These are phyloP conservation scores for Phytophthora constricta DNA, from an alignment of 352 stramenopile genomes.

Conservation along the genomic window DNA sequence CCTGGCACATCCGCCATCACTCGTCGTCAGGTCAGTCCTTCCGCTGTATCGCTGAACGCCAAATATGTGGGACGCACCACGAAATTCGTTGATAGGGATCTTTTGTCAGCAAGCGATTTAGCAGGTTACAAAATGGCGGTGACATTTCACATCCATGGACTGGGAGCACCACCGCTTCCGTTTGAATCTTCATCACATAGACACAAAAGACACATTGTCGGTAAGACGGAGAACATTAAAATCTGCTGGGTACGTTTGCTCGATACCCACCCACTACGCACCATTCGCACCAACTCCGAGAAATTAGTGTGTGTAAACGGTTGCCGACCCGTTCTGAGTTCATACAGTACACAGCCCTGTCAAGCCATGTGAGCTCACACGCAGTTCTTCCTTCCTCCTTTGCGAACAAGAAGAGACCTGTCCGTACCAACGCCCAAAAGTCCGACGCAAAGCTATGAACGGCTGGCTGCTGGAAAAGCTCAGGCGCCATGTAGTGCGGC, in stretches of 20 bases:
- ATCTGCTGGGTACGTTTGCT: not conserved
- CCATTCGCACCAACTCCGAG: constrained; percentile 70
- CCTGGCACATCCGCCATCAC: constrained; percentile 36
- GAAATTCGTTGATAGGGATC: constrained; percentile 76
- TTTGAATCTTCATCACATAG: constrained; percentile 66
- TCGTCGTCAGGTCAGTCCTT: constrained; percentile 16
- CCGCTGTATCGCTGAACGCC: not conserved
- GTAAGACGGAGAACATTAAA: not conserved
- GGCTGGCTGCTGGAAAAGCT: constrained; percentile 86
- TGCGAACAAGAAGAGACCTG: not conserved
- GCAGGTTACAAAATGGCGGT: constrained; percentile 58
- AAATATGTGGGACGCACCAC: constrained; percentile 52
- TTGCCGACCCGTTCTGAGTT: constrained; percentile 68
- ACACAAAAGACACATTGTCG: constrained; percentile 2
- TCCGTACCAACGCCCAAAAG: constrained; percentile 81
- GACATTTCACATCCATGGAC: constrained; percentile 60
- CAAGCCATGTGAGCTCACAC: not conserved
- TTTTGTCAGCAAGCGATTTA: constrained; percentile 68
- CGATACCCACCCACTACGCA: constrained; percentile 27
- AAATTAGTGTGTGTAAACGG: constrained; percentile 82
- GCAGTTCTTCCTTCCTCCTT: not conserved
- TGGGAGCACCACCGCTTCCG: constrained; percentile 51
- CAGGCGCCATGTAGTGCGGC: constrained; percentile 93
- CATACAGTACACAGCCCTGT: constrained; percentile 83
- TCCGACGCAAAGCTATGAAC: constrained; percentile 92